phyloP scores from a whole-genome alignment of 164 flowering plant genomes.

The Houttuynia cordata region DNA sequence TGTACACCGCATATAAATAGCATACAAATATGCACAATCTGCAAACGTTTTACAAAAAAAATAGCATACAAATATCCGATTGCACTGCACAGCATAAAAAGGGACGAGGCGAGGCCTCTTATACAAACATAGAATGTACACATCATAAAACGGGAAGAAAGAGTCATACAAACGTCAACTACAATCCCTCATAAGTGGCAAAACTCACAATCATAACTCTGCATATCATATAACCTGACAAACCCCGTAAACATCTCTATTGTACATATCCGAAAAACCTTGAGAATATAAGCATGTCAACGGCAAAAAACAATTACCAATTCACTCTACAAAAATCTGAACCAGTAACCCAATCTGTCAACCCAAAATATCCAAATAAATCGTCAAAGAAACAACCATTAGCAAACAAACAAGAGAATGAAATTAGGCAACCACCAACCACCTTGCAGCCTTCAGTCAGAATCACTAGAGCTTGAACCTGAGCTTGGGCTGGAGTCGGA shows the following conservation, averaged over 20 bases:
- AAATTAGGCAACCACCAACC: neutral
- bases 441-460: neutral
- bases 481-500: constrained; percentile 21
- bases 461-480: constrained; percentile 4
- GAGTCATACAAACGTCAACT: no score
- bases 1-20: no score
- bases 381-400: neutral
- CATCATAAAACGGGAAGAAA: no score
- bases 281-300: neutral
- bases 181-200: neutral
- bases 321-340: neutral
- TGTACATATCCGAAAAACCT: neutral
- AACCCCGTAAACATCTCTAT: neutral
- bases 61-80: no score
- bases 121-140: no score
- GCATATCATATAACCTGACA: neutral
- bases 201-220: neutral
- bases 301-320: neutral
- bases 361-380: neutral
- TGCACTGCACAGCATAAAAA: no score
- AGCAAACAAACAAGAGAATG: neutral
- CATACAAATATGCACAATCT: no score
- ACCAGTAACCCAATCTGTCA: neutral
- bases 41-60: no score
- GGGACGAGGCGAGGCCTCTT: no score